phyloP scores from a whole-genome alignment of 306 rosid genomes.

The Senna siamea region DNA sequence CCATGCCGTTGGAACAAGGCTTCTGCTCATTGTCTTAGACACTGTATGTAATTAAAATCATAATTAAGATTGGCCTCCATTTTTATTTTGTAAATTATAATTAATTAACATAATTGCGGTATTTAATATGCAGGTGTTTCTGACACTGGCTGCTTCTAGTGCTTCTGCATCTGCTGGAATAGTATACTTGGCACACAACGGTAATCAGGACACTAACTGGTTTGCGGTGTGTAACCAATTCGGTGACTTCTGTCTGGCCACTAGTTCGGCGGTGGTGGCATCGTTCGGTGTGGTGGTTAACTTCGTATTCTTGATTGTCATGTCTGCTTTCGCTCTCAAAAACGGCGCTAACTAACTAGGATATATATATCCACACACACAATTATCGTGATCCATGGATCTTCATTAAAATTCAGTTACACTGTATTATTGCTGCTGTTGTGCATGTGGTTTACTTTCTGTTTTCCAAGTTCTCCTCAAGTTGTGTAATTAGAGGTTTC shows the following conservation, averaged over 20 bases:
- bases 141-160: constrained; percentile 65
- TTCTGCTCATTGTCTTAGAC: constrained; percentile 70
- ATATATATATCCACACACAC: too few relatives aligned
- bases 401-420: not conserved
- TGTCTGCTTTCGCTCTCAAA: constrained; percentile 71
- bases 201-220: constrained; percentile 79
- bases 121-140: constrained; percentile 58
- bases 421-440: not conserved
- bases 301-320: constrained; percentile 52
- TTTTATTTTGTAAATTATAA: not conserved
- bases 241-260: constrained; percentile 63
- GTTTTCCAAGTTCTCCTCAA: too few relatives aligned
- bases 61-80: not conserved
- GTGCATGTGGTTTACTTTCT: too few relatives aligned
- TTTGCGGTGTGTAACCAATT: constrained; percentile 83
- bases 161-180: constrained; percentile 77
- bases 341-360: constrained; percentile 34
- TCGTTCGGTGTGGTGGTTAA: constrained; percentile 54
- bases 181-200: constrained; percentile 87
- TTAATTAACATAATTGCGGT: not conserved
- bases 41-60: constrained; percentile 42
- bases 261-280: constrained; percentile 78
- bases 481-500: too few relatives aligned
- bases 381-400: too few relatives aligned
- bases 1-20: constrained; percentile 58